phyloP scores from a whole-genome alignment of 257 asterid genomes.

The Avicennia marina region DNA sequence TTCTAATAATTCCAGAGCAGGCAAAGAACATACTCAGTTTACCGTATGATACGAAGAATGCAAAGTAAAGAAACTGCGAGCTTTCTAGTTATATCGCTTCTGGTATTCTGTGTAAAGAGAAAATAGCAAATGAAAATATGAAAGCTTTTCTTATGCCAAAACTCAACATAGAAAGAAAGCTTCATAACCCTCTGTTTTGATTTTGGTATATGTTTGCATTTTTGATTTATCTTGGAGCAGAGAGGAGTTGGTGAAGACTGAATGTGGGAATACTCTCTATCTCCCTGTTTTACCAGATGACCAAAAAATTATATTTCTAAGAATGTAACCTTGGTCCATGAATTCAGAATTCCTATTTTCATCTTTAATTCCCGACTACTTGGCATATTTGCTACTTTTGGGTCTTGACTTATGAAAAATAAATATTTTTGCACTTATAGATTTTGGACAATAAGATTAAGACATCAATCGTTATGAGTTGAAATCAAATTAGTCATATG shows the following conservation, averaged over 20 bases:
- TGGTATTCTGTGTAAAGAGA: too few species aligned
- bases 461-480: background rate
- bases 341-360: background rate
- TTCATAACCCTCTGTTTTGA: background rate
- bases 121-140: too few species aligned
- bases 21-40: background rate
- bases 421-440: background rate
- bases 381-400: too few species aligned
- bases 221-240: background rate
- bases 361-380: background rate
- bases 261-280: background rate
- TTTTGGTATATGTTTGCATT: constrained; percentile 5
- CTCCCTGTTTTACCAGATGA: constrained; percentile 7
- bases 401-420: background rate
- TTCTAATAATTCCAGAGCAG: background rate
- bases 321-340: background rate
- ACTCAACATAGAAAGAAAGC: background rate
- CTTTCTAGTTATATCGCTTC: constrained; percentile 8
- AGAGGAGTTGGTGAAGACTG: background rate
- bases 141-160: background rate
- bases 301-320: background rate
- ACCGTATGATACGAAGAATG: background rate
- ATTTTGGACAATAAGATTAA: background rate
- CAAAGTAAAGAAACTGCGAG: background rate
- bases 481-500: background rate